These are phyloP conservation scores for Cucumis cinereus DNA, from an alignment of 306 rosid species.

Conservation along the genomic window DNA sequence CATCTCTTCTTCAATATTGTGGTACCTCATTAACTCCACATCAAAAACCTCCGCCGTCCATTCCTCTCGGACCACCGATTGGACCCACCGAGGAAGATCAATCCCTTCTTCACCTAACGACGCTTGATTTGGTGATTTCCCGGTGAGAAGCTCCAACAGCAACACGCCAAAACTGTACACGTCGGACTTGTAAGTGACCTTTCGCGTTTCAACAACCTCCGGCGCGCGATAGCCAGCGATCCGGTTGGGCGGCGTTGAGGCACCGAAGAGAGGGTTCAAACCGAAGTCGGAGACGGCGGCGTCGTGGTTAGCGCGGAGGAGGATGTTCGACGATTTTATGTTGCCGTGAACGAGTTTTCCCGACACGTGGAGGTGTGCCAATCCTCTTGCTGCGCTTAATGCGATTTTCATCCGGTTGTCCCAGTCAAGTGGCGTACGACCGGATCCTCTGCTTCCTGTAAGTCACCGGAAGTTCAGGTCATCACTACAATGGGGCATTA, in stretches of 20 bases:
- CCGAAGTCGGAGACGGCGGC: conserved; percentile 75
- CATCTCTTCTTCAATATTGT: conserved; percentile 93
- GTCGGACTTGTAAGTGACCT: conserved; percentile 71
- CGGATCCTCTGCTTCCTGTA: conserved; percentile 93
- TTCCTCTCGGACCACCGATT: conserved; percentile 90
- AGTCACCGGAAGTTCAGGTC: conserved; percentile 4
- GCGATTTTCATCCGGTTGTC: conserved; percentile 83
- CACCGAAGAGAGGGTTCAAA: conserved; percentile 52
- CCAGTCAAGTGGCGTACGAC: conserved; percentile 92
- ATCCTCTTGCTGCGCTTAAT: conserved; percentile 52
- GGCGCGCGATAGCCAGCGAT: conserved; percentile 90
- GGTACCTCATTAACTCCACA: conserved; percentile 82
- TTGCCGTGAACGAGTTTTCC: conserved; percentile 88
- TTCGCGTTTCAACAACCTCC: conserved; percentile 65
- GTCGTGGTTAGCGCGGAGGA: conserved; percentile 55
- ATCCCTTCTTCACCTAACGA: conserved; percentile 89
- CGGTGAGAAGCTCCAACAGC: conserved; percentile 75
- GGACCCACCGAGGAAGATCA: conserved; percentile 95
- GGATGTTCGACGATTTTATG: conserved; percentile 79
- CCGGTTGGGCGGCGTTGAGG: conserved; percentile 57
- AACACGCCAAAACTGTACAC: conserved; percentile 90
- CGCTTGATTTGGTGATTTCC: conserved; percentile 93
- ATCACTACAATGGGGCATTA: neutral
- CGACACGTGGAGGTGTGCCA: conserved; percentile 70
- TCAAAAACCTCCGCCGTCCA: conserved; percentile 99